Conservation (phyloP, 2,329 filamentous ascomycete species). For the Arachnomyces sp. region DNA sequence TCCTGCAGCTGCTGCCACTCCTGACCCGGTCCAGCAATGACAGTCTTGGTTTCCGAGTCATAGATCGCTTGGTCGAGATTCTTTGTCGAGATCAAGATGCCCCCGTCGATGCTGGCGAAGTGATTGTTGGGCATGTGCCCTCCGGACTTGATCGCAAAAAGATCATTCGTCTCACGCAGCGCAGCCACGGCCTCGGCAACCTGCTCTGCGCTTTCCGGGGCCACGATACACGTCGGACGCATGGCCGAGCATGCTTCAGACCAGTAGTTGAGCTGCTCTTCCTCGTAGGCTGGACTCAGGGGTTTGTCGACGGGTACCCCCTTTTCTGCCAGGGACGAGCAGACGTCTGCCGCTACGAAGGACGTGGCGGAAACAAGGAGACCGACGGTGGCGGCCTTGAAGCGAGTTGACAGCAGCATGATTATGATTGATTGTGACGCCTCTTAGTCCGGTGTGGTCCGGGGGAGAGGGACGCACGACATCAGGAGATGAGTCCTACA, state of each 20-base stretch:
- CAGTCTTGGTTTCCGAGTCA: conserved; percentile 30
- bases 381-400: no score
- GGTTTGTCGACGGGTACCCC: conserved; percentile 28
- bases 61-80: conserved; percentile 32
- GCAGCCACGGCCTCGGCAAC: conserved; percentile 47
- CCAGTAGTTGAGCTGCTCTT: conserved; percentile 40
- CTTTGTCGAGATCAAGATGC: conserved; percentile 40
- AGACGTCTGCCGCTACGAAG: conserved; percentile 27
- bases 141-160: conserved; percentile 50
- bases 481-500: no score
- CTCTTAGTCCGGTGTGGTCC: no score
- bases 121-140: conserved; percentile 42
- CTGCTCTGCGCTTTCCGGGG: conserved; percentile 43
- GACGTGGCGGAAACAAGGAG: conserved; percentile 14
- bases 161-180: conserved; percentile 40
- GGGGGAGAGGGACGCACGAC: no score
- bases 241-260: conserved; percentile 38
- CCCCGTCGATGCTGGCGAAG: conserved; percentile 39
- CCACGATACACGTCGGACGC: conserved; percentile 42
- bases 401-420: no score
- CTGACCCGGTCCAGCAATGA: conserved; percentile 31
- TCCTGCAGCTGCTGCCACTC: conserved; percentile 29
- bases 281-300: conserved; percentile 27
- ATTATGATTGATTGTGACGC: no score
- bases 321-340: conserved; percentile 28